Percentiles rank a stretch among this genome's conserved stretches.
phyloP scores from a whole-genome alignment of 441 rosid genomes.

The Oxalis stricta region DNA sequence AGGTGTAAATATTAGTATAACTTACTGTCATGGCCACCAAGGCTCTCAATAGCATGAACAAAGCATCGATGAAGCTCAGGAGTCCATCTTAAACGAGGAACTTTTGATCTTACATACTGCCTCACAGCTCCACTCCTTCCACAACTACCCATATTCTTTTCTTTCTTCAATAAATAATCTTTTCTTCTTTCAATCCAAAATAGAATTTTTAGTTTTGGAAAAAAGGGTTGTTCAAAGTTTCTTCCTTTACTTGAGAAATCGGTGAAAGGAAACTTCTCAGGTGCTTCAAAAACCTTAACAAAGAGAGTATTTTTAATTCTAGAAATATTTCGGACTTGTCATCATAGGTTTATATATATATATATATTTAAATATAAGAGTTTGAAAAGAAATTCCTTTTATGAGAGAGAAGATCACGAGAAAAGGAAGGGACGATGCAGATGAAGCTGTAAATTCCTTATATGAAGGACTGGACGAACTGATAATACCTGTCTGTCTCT shows the following conservation, averaged over 20 bases:
- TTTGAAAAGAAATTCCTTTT: conserved; percentile 8
- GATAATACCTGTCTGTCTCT: conserved; percentile 26
- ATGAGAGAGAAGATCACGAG: conserved; percentile 27
- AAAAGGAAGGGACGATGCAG: conserved; percentile 35
- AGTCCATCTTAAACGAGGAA: conserved; percentile 92
- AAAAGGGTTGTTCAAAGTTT: neutral
- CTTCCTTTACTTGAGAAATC: neutral
- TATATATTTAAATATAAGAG: neutral
- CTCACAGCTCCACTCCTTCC: conserved; percentile 70
- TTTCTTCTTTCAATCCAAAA: neutral
- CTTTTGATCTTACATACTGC: conserved; percentile 77
- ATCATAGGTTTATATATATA: neutral
- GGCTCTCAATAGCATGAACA: conserved; percentile 71
- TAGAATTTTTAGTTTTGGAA: too few relatives aligned
- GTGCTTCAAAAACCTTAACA: neutral
- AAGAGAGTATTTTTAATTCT: neutral
- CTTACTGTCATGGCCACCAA: conserved; percentile 84
- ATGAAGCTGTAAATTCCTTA: conserved; percentile 41
- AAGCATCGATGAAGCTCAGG: conserved; percentile 90
- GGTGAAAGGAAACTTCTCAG: neutral
- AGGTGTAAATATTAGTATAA: neutral
- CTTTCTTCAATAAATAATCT: neutral
- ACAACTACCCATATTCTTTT: conserved; percentile 47
- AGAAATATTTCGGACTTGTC: too few relatives aligned
- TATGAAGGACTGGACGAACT: too few relatives aligned